Percentiles rank a stretch among this genome's conserved stretches.
Evolutionary conservation across 2,329 filamentous ascomycete species (phyloP).

Genomic region (Phyllosticta citrichinensis): DNA sequence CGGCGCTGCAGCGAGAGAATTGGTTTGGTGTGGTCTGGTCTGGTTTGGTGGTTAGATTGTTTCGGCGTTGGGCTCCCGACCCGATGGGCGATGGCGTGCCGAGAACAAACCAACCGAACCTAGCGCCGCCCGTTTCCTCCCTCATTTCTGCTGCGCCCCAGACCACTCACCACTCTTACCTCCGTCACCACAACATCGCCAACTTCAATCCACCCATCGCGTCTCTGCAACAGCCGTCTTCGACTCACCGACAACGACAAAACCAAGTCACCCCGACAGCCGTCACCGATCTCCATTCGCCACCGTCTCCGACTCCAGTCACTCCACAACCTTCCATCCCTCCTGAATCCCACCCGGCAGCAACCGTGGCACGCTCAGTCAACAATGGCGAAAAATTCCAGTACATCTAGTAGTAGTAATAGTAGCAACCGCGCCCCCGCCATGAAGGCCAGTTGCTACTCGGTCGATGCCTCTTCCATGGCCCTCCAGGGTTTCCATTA

Average conservation of each 20-base stretch:
- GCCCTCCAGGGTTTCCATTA: conserved; percentile 80
- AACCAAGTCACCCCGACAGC: neutral
- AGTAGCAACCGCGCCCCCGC: conserved; percentile 56
- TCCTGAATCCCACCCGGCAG: conserved; percentile 10
- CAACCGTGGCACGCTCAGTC: conserved; percentile 36
- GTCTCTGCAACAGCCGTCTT: neutral
- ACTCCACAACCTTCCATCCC: neutral
- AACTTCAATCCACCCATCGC: too few species aligned
- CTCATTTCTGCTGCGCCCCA: conserved; percentile 5
- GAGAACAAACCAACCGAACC: neutral
- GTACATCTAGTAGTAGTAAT: conserved; percentile 58
- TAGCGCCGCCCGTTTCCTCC: neutral
- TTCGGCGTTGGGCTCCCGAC: neutral
- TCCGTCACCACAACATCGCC: neutral
- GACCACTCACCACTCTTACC: neutral
- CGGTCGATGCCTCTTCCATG: conserved; percentile 60
- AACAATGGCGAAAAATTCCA: conserved; percentile 60
- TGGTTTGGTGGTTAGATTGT: neutral
- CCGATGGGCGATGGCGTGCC: too few species aligned
- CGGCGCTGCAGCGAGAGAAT: neutral
- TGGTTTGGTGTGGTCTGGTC: neutral
- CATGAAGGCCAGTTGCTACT: conserved; percentile 86
- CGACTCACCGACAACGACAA: neutral
- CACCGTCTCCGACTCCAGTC: neutral
- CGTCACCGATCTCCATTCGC: neutral